These are phyloP conservation scores for Starmerella vaccinii DNA, from an alignment of 805 yeast genomes.

Conservation along the genomic window DNA sequence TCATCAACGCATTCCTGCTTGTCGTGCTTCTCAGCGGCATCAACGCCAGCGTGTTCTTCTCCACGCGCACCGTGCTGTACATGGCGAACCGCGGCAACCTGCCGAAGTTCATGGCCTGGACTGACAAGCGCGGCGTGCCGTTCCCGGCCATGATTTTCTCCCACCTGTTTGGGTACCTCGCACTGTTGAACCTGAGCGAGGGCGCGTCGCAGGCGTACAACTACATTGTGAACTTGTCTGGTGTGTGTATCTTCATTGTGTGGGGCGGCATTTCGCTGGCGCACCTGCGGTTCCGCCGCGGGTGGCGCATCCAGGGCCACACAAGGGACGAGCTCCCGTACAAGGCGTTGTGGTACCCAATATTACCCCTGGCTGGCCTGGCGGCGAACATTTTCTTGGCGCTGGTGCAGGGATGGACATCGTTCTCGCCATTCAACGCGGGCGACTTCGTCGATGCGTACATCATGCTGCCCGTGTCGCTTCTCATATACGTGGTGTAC, in stretches of 20 bases:
- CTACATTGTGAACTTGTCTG: constrained; percentile 53
- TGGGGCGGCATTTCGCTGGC: constrained; percentile 53
- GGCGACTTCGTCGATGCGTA: constrained; percentile 52
- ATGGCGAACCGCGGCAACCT: constrained; percentile 54
- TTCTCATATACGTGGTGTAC: constrained; percentile 35
- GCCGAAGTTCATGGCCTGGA: constrained; percentile 44
- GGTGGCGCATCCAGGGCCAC: constrained; percentile 37
- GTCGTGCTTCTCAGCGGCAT: constrained; percentile 58
- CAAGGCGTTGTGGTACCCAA: constrained; percentile 43
- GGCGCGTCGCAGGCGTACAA: constrained; percentile 52
- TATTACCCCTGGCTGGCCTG: constrained; percentile 41
- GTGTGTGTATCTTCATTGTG: constrained; percentile 57
- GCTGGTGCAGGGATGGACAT: constrained; percentile 57
- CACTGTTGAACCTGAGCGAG: constrained; percentile 46
- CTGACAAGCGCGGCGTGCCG: constrained; percentile 55
- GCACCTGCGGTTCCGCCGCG: constrained; percentile 48
- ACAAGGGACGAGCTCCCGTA: constrained; percentile 41
- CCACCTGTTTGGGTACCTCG: constrained; percentile 41
- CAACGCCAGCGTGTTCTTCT: constrained; percentile 59
- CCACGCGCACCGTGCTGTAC: constrained; percentile 55
- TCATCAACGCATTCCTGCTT: constrained; percentile 52
- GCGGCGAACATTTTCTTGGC: constrained; percentile 43
- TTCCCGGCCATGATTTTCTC: constrained; percentile 46
- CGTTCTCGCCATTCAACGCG: constrained; percentile 49
- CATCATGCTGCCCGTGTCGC: constrained; percentile 50